Conservation (phyloP, 2,329 filamentous ascomycete genomes). For the Talaromyces atroroseus region DNA sequence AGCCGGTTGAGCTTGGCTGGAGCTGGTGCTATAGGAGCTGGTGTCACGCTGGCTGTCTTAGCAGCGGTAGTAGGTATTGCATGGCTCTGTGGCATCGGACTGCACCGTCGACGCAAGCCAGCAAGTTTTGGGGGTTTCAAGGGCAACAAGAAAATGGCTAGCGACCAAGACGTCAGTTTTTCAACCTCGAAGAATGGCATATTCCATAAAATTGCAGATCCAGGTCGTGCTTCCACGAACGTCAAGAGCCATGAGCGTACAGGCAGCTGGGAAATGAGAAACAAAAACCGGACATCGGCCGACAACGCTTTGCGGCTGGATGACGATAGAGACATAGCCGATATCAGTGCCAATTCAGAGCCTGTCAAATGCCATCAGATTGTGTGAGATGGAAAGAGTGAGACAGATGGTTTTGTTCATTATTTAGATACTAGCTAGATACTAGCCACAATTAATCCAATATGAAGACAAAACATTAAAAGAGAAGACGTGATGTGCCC, state of each 20-base stretch:
- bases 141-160: slow-evolving; percentile 49
- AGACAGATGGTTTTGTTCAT: background rate
- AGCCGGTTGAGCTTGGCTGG: slow-evolving; percentile 39
- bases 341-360: slow-evolving; percentile 33
- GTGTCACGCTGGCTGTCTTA: slow-evolving; percentile 46
- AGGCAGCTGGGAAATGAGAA: slow-evolving; percentile 54
- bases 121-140: slow-evolving; percentile 51
- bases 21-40: slow-evolving; percentile 53
- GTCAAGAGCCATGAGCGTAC: slow-evolving; percentile 47
- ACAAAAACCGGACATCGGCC: slow-evolving; percentile 25
- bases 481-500: too few species aligned
- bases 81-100: slow-evolving; percentile 41
- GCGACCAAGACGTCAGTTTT: slow-evolving; percentile 49
- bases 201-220: slow-evolving; percentile 19
- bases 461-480: background rate
- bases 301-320: slow-evolving; percentile 33
- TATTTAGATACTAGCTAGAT: background rate
- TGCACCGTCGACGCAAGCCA: slow-evolving; percentile 36
- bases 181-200: slow-evolving; percentile 36
- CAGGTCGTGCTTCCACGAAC: background rate
- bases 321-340: slow-evolving; percentile 35
- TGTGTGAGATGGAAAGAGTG: slow-evolving; percentile 33
- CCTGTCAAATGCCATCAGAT: slow-evolving; percentile 45
- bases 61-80: slow-evolving; percentile 36
- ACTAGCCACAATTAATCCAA: background rate